A percentile compares a stretch with the other conserved stretches of the same genome.
phyloP scores from a whole-genome alignment of 192 early-diverging fungal genomes.

The Gamsiella multidivaricata region DNA sequence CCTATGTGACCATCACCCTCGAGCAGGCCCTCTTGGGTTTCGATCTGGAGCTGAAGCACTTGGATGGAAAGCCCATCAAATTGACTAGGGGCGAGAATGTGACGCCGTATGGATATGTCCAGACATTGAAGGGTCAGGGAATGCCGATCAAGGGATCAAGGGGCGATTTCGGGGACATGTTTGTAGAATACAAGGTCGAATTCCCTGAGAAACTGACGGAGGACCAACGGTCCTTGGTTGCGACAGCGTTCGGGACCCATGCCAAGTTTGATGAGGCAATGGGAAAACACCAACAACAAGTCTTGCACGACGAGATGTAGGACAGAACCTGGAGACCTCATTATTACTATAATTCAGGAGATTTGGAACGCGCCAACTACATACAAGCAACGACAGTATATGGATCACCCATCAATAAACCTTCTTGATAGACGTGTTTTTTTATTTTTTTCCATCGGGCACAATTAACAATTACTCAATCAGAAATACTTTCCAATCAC shows the following conservation, averaged over 20 bases:
- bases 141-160: constrained; percentile 81
- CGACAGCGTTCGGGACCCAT: constrained; percentile 23
- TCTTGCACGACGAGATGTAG: constrained; percentile 51
- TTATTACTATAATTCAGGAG: too few species aligned
- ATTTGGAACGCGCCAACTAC: too few species aligned
- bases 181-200: constrained; percentile 87
- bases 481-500: too few species aligned
- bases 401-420: too few species aligned
- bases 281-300: constrained; percentile 18
- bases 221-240: constrained; percentile 27
- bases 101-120: constrained; percentile 79
- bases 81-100: constrained; percentile 66
- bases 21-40: constrained; percentile 87
- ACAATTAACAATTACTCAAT: too few species aligned
- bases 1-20: constrained; percentile 81
- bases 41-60: constrained; percentile 74
- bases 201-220: constrained; percentile 68
- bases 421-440: too few species aligned
- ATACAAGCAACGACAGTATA: too few species aligned
- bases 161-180: constrained; percentile 80
- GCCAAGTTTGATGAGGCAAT: constrained; percentile 27
- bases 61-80: constrained; percentile 81
- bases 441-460: too few species aligned
- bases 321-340: neutral
- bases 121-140: constrained; percentile 83